Conservation (phyloP, 2,329 filamentous ascomycete species). For the Xylaria sp. region DNA sequence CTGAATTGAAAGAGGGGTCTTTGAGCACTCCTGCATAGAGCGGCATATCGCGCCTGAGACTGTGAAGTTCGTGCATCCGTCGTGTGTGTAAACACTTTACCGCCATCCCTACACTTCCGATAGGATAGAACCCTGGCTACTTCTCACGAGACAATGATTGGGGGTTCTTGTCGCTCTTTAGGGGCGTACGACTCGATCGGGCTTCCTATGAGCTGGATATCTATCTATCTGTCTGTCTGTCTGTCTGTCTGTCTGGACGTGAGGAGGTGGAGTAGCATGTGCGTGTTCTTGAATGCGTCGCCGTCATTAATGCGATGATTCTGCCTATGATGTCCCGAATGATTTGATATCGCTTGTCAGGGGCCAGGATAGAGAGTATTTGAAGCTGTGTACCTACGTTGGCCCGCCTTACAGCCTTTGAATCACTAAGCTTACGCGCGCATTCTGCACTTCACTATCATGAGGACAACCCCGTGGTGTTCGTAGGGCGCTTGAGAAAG, state of each 20-base stretch:
- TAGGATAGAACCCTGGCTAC: too few species aligned
- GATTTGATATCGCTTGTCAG: neutral
- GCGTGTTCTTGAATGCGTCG: neutral
- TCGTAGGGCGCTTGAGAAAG: neutral
- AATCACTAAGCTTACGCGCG: neutral
- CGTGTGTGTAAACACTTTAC: neutral
- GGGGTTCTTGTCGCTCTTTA: neutral
- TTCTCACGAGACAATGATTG: neutral
- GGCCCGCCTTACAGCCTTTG: too few species aligned
- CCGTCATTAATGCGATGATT: neutral
- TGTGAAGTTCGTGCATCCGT: too few species aligned
- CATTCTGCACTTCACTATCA: too few species aligned
- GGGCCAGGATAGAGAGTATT: neutral
- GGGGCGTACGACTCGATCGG: neutral
- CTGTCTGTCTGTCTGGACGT: too few species aligned
- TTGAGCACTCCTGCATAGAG: too few species aligned
- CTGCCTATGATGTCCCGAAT: neutral
- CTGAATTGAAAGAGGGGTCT: too few species aligned
- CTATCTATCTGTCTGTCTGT: too few species aligned
- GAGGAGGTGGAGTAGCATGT: neutral
- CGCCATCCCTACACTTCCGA: neutral
- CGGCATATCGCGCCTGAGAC: too few species aligned
- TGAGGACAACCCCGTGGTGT: too few species aligned
- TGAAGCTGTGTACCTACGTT: neutral
- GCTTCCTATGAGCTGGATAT: neutral